phyloP scores from a whole-genome alignment of 225 moss, liverwort and hornwort genomes.

The Marchantia paleacea region DNA sequence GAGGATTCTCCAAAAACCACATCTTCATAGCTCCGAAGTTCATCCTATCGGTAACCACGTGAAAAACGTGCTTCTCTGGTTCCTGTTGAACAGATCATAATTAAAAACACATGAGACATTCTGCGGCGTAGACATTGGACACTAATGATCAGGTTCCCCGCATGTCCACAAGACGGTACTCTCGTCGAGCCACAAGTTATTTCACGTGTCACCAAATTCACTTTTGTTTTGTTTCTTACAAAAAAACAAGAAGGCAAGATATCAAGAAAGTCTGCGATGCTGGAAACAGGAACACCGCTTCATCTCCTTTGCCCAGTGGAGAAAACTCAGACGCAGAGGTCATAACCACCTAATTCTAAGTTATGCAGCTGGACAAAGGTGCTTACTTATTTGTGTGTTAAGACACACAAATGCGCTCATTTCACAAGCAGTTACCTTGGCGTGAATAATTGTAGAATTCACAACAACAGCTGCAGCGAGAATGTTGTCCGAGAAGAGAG shows the following conservation, averaged over 20 bases:
- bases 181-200: not conserved
- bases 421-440: slow-evolving; percentile 31
- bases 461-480: slow-evolving; percentile 49
- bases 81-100: slow-evolving; percentile 26
- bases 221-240: too few species aligned
- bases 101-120: not conserved
- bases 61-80: slow-evolving; percentile 55
- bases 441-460: slow-evolving; percentile 45
- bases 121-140: not conserved
- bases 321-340: too few species aligned
- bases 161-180: not conserved
- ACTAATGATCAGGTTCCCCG: not conserved
- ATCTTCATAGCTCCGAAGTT: slow-evolving; percentile 55
- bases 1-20: slow-evolving; percentile 53
- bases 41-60: slow-evolving; percentile 53
- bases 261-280: too few species aligned
- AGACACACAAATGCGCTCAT: not conserved
- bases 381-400: too few species aligned
- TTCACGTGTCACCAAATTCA: too few species aligned
- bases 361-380: too few species aligned
- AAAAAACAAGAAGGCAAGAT: too few species aligned
- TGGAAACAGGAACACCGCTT: too few species aligned
- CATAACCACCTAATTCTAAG: too few species aligned
- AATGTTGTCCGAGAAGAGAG: slow-evolving; percentile 55
- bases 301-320: too few species aligned